phyloP scores from a whole-genome alignment of 441 rosid species.

The Flueggea neowawraea region DNA sequence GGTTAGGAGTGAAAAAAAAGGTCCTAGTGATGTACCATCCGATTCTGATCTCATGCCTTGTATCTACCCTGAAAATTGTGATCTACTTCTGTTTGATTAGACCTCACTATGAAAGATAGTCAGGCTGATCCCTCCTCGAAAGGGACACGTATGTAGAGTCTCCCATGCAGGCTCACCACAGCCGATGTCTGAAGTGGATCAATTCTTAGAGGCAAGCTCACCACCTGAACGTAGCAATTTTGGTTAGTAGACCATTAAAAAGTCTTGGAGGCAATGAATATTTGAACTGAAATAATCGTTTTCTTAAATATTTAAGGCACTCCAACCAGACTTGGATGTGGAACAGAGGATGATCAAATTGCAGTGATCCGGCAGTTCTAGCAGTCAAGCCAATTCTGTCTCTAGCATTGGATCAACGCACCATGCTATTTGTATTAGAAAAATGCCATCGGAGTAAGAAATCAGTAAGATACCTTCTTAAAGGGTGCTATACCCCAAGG shows the following conservation, averaged over 20 bases:
- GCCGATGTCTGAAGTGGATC: conserved; percentile 77
- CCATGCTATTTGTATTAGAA: too few species aligned
- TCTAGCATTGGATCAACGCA: too few species aligned
- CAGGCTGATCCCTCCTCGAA: conserved; percentile 53
- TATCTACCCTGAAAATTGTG: not conserved
- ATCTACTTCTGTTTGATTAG: not conserved
- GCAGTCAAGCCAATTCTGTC: too few species aligned
- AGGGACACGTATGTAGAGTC: conserved; percentile 66
- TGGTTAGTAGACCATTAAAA: not conserved
- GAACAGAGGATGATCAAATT: too few species aligned
- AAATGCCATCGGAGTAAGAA: not conserved
- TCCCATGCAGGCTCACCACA: conserved; percentile 78
- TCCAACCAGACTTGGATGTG: too few species aligned
- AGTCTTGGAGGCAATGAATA: not conserved
- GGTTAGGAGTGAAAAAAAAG: not conserved
- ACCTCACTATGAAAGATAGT: conserved; percentile 5
- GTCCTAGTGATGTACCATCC: not conserved
- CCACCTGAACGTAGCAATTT: conserved; percentile 45
- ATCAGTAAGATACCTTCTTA: conserved; percentile 50
- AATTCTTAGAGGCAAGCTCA: conserved; percentile 69
- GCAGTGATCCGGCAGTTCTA: too few species aligned
- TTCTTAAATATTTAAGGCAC: too few species aligned
- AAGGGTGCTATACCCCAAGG: conserved; percentile 98
- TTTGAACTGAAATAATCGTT: too few species aligned
- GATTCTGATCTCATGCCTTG: not conserved